Base-by-base conservation (phyloP, 768 basidiomycete species). In the Lactarius sp. region DNA sequence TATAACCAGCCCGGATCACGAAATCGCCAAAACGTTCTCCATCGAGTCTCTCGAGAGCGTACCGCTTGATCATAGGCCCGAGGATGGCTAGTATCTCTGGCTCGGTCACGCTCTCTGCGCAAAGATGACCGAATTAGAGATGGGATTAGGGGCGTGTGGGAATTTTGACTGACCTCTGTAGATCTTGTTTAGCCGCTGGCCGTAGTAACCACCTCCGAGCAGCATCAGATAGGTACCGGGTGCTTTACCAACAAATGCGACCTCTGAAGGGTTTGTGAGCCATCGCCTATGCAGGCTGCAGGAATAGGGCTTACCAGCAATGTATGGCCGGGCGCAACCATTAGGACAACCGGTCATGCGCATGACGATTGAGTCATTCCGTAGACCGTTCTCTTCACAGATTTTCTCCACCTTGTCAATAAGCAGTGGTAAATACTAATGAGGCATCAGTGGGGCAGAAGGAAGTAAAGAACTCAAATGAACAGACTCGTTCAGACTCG, bases 341-440 rank as follows among this genome's bases (percentile, higher is more conserved):
- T 94, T 94, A 4, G 92, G 92, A 69, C 95, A 98, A 55, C 96
- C 96, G 16, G 96, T 98, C 95, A 98, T 98, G 57, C 96, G 85
- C 96, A 99, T 98, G 66, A 98, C 85, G 68, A 98, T 96, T 2
- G 90, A 86, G 75, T 99, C 96, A 72, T 97, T 88, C 51, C 96
- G 82, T 49, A 98, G 78, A 20, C 96, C 96, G 69, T 86, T 89
- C 73, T 94, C 91, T 74, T 98, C 97, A 71, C 90, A 92, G 6
- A 98, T 88, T 76, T 86, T 85, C 78, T 99, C 96, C n/a, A 98
- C 89, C 77, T 98, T 98, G 76, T 92, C 88, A 63, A 98, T 80
- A 46, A 98, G 85, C 16, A 98, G 70, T 14, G 96, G 97, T 13
- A 99, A 79, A 75, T 98, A 99, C 88, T 91, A 69, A 27, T 14